phyloP scores from a whole-genome alignment of 495 filamentous ascomycete species.

The Massariosphaeria phaeospora region DNA sequence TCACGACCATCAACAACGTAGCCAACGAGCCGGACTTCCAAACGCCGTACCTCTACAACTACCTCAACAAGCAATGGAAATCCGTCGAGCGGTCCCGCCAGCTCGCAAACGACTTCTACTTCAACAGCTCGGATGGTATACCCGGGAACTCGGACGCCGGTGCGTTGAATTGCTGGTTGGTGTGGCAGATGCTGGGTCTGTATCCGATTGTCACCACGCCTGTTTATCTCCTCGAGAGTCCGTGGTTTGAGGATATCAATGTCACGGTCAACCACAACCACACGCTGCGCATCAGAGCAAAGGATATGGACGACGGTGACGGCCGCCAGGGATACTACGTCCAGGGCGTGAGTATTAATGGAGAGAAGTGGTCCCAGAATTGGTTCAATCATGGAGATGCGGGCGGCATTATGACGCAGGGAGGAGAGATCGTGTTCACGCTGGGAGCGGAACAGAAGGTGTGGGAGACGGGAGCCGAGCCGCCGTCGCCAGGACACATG shows the following conservation, averaged over 20 bases:
- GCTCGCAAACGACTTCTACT: conserved; percentile 36
- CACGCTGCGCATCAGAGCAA: conserved; percentile 36
- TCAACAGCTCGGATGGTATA: conserved; percentile 34
- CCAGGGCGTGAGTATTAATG: conserved; percentile 39
- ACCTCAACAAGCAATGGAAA: conserved; percentile 38
- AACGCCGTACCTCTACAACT: conserved; percentile 41
- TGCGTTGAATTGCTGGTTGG: conserved; percentile 37
- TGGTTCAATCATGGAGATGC: conserved; percentile 39
- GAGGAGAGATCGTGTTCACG: conserved; percentile 37
- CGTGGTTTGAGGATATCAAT: conserved; percentile 39
- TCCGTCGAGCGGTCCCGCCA: conserved; percentile 31
- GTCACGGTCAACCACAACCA: conserved; percentile 33
- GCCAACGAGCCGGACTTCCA: conserved; percentile 41
- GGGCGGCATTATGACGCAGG: conserved; percentile 34
- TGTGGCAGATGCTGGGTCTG: conserved; percentile 41
- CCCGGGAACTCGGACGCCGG: conserved; percentile 41
- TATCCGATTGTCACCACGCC: conserved; percentile 40
- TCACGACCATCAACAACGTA: conserved; percentile 38
- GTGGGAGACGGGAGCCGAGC: conserved; percentile 39
- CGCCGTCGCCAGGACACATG: conserved; percentile 39
- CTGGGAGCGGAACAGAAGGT: conserved; percentile 31
- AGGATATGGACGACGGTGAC: conserved; percentile 32
- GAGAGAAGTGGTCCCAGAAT: conserved; percentile 34
- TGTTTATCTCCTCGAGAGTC: conserved; percentile 37
- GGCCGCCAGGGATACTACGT: conserved; percentile 36